A percentile compares a stretch with the other conserved stretches of the same genome.
Conservation (phyloP, 305 asterid species). For the Andrographis paniculata region DNA sequence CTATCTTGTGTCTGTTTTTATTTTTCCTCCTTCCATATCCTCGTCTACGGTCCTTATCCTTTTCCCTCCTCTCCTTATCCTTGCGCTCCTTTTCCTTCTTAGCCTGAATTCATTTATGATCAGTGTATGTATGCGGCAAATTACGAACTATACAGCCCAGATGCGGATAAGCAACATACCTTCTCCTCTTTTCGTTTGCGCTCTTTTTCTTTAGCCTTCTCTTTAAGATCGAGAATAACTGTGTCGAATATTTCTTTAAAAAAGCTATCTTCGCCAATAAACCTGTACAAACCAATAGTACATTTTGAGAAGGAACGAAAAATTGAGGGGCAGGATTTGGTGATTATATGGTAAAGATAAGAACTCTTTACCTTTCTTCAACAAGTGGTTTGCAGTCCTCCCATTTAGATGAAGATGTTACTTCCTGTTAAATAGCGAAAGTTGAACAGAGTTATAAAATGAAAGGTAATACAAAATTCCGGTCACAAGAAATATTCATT, state of each 20-base stretch:
- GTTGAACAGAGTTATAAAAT: slow-evolving; percentile 8
- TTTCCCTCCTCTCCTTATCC: slow-evolving; percentile 43
- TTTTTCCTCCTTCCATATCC: slow-evolving; percentile 36
- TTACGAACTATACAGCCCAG: slow-evolving; percentile 4
- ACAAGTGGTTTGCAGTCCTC: slow-evolving; percentile 60
- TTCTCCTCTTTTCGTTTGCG: slow-evolving; percentile 75
- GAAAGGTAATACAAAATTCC: too few relatives aligned
- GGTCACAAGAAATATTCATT: slow-evolving; percentile 11
- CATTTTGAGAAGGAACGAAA: neutral
- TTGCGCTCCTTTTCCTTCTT: slow-evolving; percentile 68
- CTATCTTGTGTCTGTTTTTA: slow-evolving; percentile 41
- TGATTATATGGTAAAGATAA: slow-evolving; percentile 14
- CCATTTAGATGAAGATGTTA: slow-evolving; percentile 72
- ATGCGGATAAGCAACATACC: slow-evolving; percentile 28
- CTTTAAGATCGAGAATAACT: slow-evolving; percentile 54
- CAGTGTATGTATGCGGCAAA: slow-evolving; percentile 1
- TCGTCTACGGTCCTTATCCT: slow-evolving; percentile 41
- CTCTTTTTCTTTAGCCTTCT: slow-evolving; percentile 73
- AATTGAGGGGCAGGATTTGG: neutral
- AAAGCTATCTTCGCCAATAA: slow-evolving; percentile 56
- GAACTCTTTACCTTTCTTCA: slow-evolving; percentile 58
- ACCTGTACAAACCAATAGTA: slow-evolving; percentile 47
- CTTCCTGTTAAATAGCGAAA: slow-evolving; percentile 41
- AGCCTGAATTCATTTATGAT: slow-evolving; percentile 43
- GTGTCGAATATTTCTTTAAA: slow-evolving; percentile 54